phyloP scores from a whole-genome alignment of 495 filamentous ascomycete species.

The Penicillium tannophilum region DNA sequence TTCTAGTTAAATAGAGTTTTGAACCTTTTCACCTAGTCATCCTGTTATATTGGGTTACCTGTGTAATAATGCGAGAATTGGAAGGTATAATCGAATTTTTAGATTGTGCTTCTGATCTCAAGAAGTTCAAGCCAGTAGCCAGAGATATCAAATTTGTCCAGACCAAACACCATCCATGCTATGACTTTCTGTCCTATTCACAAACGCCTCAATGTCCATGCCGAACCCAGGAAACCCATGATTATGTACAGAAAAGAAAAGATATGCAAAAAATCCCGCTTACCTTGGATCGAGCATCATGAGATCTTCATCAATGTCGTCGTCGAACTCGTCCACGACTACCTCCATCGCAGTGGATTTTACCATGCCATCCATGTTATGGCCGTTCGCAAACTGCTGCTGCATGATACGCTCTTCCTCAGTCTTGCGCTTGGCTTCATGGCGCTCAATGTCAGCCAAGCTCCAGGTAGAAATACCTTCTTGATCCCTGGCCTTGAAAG shows the following conservation, averaged over 20 bases:
- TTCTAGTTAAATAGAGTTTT: slow-evolving; percentile 33
- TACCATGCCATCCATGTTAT: slow-evolving; percentile 26
- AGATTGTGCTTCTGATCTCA: background rate
- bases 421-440: slow-evolving; percentile 69
- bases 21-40: slow-evolving; percentile 1
- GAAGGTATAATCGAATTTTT: background rate
- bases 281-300: slow-evolving; percentile 65
- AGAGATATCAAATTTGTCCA: slow-evolving; percentile 8
- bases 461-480: slow-evolving; percentile 94
- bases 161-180: slow-evolving; percentile 29
- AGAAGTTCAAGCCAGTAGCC: background rate
- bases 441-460: slow-evolving; percentile 68
- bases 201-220: slow-evolving; percentile 21
- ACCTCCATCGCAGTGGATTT: slow-evolving; percentile 22
- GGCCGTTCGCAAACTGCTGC: slow-evolving; percentile 30
- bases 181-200: slow-evolving; percentile 16
- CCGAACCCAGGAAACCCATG: background rate
- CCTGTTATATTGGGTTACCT: background rate
- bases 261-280: too few relatives aligned
- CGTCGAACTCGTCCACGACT: slow-evolving; percentile 57
- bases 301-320: slow-evolving; percentile 60
- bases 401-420: slow-evolving; percentile 61
- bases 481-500: slow-evolving; percentile 78
- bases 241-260: background rate
- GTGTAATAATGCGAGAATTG: background rate